Evolutionary conservation across 257 asterid genomes (phyloP).

Genomic region (Schizonepeta tenuifolia): DNA sequence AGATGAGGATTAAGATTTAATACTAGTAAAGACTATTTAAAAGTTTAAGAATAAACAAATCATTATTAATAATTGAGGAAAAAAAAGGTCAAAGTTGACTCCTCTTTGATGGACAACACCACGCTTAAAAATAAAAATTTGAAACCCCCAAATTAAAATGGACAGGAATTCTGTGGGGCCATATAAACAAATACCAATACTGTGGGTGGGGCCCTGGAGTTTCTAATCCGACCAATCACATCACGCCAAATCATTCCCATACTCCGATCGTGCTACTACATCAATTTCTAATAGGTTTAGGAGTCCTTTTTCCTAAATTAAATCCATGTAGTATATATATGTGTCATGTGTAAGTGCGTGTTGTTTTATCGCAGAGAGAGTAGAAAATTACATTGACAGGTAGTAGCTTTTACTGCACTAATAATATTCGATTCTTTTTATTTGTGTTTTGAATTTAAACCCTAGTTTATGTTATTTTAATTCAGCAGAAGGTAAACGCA

Average conservation of each 20-base stretch:
- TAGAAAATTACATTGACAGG: not conserved
- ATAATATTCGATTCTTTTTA: not conserved
- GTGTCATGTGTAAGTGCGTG: no score
- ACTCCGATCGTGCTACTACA: not conserved
- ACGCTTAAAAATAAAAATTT: slow-evolving; percentile 12
- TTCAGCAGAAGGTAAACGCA: slow-evolving; percentile 13
- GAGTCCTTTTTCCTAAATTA: not conserved
- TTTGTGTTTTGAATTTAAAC: not conserved
- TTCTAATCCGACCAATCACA: slow-evolving; percentile 6
- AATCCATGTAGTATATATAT: not conserved
- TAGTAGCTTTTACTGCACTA: not conserved
- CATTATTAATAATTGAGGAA: not conserved
- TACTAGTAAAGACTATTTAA: no score
- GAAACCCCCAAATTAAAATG: not conserved
- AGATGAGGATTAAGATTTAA: not conserved
- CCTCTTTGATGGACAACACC: not conserved
- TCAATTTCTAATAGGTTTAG: not conserved
- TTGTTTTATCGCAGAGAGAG: no score
- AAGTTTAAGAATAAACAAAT: no score
- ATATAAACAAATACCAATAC: no score
- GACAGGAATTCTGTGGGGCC: not conserved
- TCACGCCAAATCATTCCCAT: slow-evolving; percentile 28
- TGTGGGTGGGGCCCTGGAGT: not conserved
- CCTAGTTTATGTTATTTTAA: not conserved
- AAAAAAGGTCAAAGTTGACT: slow-evolving; percentile 15